phyloP scores from a whole-genome alignment of 371 early-diverging fungal genomes.

The Mortierella sp. region DNA sequence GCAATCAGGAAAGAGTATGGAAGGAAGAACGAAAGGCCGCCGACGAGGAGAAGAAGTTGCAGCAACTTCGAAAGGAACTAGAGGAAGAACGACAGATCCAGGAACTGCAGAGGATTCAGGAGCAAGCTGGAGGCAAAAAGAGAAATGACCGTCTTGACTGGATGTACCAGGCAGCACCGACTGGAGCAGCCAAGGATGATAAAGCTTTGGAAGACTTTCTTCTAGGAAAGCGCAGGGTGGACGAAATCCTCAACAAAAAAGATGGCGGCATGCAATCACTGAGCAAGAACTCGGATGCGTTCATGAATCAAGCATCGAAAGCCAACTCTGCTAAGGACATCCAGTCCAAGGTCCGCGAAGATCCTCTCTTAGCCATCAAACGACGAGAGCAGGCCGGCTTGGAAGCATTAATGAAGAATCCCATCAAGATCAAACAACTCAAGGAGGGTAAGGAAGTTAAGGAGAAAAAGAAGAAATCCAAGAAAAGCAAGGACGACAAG shows the following conservation, averaged over 20 bases:
- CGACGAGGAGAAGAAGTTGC: slow-evolving; percentile 88
- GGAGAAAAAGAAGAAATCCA: slow-evolving; percentile 53
- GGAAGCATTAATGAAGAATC: slow-evolving; percentile 82
- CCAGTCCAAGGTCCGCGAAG: slow-evolving; percentile 89
- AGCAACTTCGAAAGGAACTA: slow-evolving; percentile 91
- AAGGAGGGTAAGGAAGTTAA: slow-evolving; percentile 57
- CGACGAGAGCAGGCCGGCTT: slow-evolving; percentile 85
- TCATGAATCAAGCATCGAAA: slow-evolving; percentile 57
- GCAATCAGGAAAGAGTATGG: slow-evolving; percentile 92
- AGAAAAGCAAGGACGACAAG: slow-evolving; percentile 34
- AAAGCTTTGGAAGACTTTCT: slow-evolving; percentile 82
- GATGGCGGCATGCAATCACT: slow-evolving; percentile 58
- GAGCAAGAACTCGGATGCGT: slow-evolving; percentile 47
- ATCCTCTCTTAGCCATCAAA: slow-evolving; percentile 91
- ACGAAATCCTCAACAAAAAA: slow-evolving; percentile 69
- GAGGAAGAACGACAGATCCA: slow-evolving; percentile 90
- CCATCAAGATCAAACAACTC: slow-evolving; percentile 72
- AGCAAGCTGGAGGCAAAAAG: slow-evolving; percentile 79
- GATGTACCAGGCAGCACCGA: slow-evolving; percentile 91
- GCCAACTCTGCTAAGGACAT: slow-evolving; percentile 88
- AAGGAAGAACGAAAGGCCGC: slow-evolving; percentile 85
- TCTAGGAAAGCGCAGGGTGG: slow-evolving; percentile 89
- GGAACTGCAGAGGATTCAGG: slow-evolving; percentile 87
- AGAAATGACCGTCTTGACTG: slow-evolving; percentile 87
- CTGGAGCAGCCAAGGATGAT: slow-evolving; percentile 60